These are phyloP conservation scores for Gigaspora rosea DNA, from an alignment of 192 early-diverging fungal species.

Conservation along the genomic window DNA sequence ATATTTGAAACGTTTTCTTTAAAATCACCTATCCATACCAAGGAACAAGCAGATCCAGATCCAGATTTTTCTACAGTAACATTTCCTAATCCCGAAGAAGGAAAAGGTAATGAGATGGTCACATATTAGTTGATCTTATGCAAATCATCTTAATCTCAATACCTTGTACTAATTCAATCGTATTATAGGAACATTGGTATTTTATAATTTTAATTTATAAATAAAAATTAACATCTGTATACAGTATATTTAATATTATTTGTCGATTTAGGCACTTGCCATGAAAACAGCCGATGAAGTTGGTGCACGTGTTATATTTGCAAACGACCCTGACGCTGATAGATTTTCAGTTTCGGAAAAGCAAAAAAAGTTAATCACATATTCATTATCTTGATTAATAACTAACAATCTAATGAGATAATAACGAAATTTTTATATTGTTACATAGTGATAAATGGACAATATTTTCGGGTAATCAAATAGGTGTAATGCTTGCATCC, in stretches of 20 bases:
- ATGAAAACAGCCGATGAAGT: constrained; percentile 63
- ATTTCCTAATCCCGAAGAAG: constrained; percentile 89
- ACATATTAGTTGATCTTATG: constrained; percentile 39
- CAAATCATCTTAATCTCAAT: constrained; percentile 27
- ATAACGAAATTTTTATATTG: neutral
- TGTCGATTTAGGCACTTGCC: constrained; percentile 54
- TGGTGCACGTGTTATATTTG: constrained; percentile 68
- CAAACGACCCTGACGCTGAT: constrained; percentile 96
- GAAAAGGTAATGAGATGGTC: constrained; percentile 61
- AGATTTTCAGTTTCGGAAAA: constrained; percentile 88
- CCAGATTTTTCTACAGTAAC: constrained; percentile 91
- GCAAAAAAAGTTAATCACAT: constrained; percentile 43
- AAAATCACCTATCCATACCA: constrained; percentile 61
- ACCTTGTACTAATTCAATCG: neutral
- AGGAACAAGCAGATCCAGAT: constrained; percentile 76
- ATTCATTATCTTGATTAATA: neutral
- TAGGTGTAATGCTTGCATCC: constrained; percentile 80
- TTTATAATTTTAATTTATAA: neutral
- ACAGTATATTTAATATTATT: neutral
- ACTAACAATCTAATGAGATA: neutral
- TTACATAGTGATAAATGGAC: constrained; percentile 65
- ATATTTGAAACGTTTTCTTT: constrained; percentile 73
- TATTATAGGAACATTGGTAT: constrained; percentile 21
- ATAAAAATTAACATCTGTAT: neutral
- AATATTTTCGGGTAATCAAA: constrained; percentile 87